phyloP scores from a whole-genome alignment of 495 filamentous ascomycete genomes.

The Apodospora peruviana region DNA sequence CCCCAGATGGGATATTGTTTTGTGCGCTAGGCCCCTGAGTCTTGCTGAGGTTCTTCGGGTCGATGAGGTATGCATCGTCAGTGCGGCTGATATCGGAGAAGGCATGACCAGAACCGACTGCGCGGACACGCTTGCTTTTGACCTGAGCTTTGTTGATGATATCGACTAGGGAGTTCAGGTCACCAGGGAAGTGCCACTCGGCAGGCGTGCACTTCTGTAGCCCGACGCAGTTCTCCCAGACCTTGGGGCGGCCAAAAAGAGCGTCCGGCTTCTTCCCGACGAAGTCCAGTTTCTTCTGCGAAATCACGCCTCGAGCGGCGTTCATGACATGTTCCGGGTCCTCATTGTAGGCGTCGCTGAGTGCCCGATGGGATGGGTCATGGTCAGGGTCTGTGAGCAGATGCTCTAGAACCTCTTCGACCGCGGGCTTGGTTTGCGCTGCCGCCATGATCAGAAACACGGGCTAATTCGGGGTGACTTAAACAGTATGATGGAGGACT shows the following conservation, averaged over 20 bases:
- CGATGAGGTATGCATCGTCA: slow-evolving; percentile 6
- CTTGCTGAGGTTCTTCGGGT: not conserved
- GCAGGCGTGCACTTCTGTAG: slow-evolving; percentile 4
- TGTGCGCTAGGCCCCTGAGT: not conserved
- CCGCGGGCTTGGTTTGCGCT: not conserved
- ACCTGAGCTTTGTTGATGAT: slow-evolving; percentile 4
- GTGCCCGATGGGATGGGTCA: not conserved
- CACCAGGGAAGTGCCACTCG: not conserved
- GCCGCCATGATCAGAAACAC: not conserved
- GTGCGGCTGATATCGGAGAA: slow-evolving; percentile 10
- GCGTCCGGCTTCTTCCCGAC: not conserved
- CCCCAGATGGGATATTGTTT: not conserved
- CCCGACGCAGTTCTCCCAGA: slow-evolving; percentile 8
- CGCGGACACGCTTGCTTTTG: slow-evolving; percentile 5
- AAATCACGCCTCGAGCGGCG: not conserved
- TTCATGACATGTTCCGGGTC: not conserved
- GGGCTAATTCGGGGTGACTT: no score
- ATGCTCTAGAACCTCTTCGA: not conserved
- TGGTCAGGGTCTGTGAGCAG: not conserved
- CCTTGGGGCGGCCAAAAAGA: not conserved
- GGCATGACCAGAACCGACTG: slow-evolving; percentile 11
- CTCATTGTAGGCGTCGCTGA: not conserved
- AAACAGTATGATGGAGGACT: no score
- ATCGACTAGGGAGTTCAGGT: slow-evolving; percentile 3
- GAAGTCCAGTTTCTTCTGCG: not conserved